These are phyloP conservation scores for Carpinus viminea DNA, from an alignment of 306 rosid genomes.

Conservation along the genomic window DNA sequence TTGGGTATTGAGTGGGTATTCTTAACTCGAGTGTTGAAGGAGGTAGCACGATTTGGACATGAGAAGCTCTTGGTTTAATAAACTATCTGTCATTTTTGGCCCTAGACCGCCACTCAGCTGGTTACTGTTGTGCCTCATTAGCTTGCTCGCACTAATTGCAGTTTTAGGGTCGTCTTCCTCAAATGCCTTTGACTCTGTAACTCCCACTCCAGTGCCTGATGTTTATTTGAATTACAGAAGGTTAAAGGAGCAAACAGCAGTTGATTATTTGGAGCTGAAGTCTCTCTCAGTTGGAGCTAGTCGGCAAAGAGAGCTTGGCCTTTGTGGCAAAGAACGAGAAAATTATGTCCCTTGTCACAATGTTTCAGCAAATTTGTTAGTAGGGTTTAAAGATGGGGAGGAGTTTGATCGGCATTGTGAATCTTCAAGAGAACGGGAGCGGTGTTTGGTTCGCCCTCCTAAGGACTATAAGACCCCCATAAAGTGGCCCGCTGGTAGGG, in stretches of 20 bases:
- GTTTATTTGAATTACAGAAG: constrained; percentile 77
- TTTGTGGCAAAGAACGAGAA: constrained; percentile 89
- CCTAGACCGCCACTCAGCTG: constrained; percentile 75
- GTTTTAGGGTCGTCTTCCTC: constrained; percentile 76
- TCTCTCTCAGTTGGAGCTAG: constrained; percentile 54
- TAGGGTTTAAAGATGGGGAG: constrained; percentile 77
- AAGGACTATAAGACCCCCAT: constrained; percentile 95
- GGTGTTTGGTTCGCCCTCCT: constrained; percentile 91
- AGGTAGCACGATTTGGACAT: constrained; percentile 59
- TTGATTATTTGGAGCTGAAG: constrained; percentile 78
- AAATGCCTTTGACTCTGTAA: constrained; percentile 44
- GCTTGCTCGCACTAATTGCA: constrained; percentile 67
- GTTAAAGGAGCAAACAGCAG: constrained; percentile 85
- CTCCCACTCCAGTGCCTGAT: constrained; percentile 46
- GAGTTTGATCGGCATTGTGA: constrained; percentile 95
- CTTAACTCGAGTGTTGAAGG: constrained; percentile 29
- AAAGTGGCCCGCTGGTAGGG: constrained; percentile 92
- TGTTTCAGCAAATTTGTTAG: constrained; percentile 64
- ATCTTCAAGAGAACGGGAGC: constrained; percentile 42
- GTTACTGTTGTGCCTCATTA: constrained; percentile 67
- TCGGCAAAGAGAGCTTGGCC: constrained; percentile 66
- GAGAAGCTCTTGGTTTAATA: constrained; percentile 88
- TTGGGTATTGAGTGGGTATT: constrained; percentile 38
- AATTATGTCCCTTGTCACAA: constrained; percentile 90
- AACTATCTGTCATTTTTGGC: constrained; percentile 59